A percentile compares a stretch with the other conserved stretches of the same genome.
Evolutionary conservation across 805 yeast species (phyloP).

Genomic region (Lipomyces spencermartinsiae): DNA sequence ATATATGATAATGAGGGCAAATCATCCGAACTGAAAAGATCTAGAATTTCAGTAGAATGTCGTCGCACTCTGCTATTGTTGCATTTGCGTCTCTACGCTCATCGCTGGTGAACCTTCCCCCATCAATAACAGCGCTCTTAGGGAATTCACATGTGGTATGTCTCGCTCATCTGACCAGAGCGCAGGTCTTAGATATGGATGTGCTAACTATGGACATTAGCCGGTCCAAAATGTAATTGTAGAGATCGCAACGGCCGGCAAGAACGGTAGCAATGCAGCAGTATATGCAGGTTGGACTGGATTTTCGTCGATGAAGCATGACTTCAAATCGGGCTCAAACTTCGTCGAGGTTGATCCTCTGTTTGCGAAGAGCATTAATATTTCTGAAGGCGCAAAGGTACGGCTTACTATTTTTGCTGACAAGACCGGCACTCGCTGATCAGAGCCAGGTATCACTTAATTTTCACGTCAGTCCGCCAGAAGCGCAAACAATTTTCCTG

Average conservation of each 20-base stretch:
- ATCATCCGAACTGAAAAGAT: background rate
- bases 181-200: background rate
- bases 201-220: slow-evolving; percentile 30
- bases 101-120: slow-evolving; percentile 63
- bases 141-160: slow-evolving; percentile 58
- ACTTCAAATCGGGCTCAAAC: slow-evolving; percentile 32
- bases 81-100: slow-evolving; percentile 51
- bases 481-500: slow-evolving; percentile 66
- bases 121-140: slow-evolving; percentile 53
- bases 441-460: slow-evolving; percentile 48
- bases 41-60: slow-evolving; percentile 33
- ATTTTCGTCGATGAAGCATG: slow-evolving; percentile 47
- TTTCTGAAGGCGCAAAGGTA: slow-evolving; percentile 52
- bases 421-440: background rate
- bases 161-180: slow-evolving; percentile 22
- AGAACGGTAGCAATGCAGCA: slow-evolving; percentile 27
- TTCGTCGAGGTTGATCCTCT: slow-evolving; percentile 69
- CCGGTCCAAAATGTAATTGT: slow-evolving; percentile 63
- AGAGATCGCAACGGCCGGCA: slow-evolving; percentile 47
- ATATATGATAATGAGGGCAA: background rate
- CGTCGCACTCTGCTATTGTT: slow-evolving; percentile 46
- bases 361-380: slow-evolving; percentile 60
- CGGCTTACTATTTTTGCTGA: background rate
- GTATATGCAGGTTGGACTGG: slow-evolving; percentile 75
- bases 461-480: slow-evolving; percentile 57